phyloP scores from a whole-genome alignment of 345 rosid species.

The Lepidium africanum region DNA sequence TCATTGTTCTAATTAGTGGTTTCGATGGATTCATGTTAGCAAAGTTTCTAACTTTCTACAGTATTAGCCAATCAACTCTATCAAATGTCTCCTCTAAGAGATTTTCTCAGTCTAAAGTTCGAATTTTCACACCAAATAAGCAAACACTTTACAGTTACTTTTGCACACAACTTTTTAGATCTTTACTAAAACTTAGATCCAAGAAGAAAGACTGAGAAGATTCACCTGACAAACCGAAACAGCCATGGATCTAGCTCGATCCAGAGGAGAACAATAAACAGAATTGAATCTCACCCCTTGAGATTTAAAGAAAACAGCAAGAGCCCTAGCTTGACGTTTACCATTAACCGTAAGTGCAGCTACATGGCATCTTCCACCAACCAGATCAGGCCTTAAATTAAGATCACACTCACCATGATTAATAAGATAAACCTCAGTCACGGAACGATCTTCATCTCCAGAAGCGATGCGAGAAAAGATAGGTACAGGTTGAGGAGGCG shows the following conservation, averaged over 20 bases:
- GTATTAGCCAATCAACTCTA: not conserved
- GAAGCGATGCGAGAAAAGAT: slow-evolving; percentile 27
- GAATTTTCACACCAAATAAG: not conserved
- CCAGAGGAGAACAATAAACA: slow-evolving; percentile 72
- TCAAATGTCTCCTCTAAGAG: not conserved
- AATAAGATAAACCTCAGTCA: slow-evolving; percentile 63
- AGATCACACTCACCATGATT: slow-evolving; percentile 81
- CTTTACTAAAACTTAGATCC: not conserved
- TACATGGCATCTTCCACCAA: slow-evolving; percentile 69
- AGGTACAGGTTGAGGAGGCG: slow-evolving; percentile 52
- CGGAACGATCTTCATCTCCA: slow-evolving; percentile 31
- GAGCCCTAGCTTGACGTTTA: slow-evolving; percentile 86
- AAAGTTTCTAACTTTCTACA: not conserved
- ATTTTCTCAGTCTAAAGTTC: not conserved
- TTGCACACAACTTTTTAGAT: not conserved
- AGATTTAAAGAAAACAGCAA: slow-evolving; percentile 75
- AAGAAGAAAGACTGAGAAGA: not conserved
- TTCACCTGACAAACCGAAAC: slow-evolving; percentile 71
- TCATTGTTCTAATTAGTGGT: not conserved
- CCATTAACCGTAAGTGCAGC: slow-evolving; percentile 68
- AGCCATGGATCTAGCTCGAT: slow-evolving; percentile 83
- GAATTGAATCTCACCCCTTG: slow-evolving; percentile 67
- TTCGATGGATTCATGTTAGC: not conserved
- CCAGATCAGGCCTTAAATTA: slow-evolving; percentile 62
- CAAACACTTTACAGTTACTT: not conserved